These are phyloP conservation scores for Ustilaginoidea virens DNA, from an alignment of 2,329 filamentous ascomycete genomes.

Conservation along the genomic window DNA sequence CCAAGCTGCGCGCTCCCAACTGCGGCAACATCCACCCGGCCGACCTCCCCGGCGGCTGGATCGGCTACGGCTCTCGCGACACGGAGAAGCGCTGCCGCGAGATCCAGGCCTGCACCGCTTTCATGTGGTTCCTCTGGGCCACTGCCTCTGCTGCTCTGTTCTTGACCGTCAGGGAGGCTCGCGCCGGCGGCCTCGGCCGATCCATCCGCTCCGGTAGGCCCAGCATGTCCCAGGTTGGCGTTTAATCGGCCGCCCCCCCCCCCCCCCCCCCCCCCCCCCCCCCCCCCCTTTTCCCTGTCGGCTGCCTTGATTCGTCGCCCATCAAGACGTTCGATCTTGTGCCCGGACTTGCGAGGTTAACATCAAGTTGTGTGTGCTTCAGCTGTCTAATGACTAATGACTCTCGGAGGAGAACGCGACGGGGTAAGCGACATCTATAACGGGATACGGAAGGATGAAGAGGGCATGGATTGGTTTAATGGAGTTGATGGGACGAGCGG, in stretches of 20 bases:
- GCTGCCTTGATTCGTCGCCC: neutral
- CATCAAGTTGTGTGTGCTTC: conserved; percentile 1
- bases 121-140: conserved; percentile 65
- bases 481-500: conserved; percentile 2
- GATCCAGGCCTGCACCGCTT: conserved; percentile 58
- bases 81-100: conserved; percentile 54
- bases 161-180: conserved; percentile 37
- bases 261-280: neutral
- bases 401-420: no score
- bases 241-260: conserved; percentile 14
- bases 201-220: conserved; percentile 28
- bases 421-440: no score
- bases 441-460: neutral
- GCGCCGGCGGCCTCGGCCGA: conserved; percentile 27
- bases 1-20: conserved; percentile 52
- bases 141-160: conserved; percentile 41
- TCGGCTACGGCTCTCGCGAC: conserved; percentile 46
- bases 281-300: neutral
- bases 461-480: conserved; percentile 1
- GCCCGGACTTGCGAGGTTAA: conserved; percentile 3
- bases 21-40: conserved; percentile 36
- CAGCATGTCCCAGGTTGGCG: conserved; percentile 41
- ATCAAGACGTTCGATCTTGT: neutral
- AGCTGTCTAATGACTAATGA: conserved; percentile 2
- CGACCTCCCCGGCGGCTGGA: conserved; percentile 28